These are phyloP conservation scores for Coemansia umbellata DNA, from an alignment of 192 early-diverging fungal genomes.

Conservation along the genomic window DNA sequence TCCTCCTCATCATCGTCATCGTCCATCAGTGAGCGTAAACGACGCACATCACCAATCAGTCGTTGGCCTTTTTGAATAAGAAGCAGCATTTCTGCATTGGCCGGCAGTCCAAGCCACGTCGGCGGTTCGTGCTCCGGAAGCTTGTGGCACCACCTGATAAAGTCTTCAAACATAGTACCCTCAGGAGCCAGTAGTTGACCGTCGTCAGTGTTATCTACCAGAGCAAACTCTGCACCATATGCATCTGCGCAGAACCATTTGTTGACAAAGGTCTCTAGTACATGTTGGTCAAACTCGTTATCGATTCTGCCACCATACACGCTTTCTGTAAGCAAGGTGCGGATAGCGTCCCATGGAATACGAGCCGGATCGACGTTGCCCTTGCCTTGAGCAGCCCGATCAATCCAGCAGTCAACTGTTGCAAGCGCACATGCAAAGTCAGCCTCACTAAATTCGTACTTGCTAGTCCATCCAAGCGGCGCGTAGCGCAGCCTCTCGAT, in stretches of 20 bases:
- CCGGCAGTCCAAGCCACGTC: constrained; percentile 92
- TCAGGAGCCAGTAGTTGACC: constrained; percentile 72
- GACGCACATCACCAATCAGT: constrained; percentile 80
- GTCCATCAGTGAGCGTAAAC: constrained; percentile 72
- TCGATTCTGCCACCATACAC: constrained; percentile 98
- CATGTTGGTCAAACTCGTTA: constrained; percentile 79
- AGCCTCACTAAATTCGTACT: constrained; percentile 98
- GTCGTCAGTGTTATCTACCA: constrained; percentile 55
- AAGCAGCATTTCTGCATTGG: constrained; percentile 88
- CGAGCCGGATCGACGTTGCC: constrained; percentile 88
- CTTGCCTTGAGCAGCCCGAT: constrained; percentile 68
- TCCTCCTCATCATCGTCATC: constrained; percentile 67
- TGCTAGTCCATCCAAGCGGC: constrained; percentile 96
- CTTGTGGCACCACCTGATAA: constrained; percentile 82
- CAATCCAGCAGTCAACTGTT: constrained; percentile 93
- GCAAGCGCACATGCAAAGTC: constrained; percentile 88
- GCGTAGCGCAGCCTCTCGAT: constrained; percentile 95
- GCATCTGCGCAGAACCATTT: constrained; percentile 71
- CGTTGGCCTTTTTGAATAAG: constrained; percentile 74
- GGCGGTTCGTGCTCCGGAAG: constrained; percentile 93
- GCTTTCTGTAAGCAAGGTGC: constrained; percentile 76
- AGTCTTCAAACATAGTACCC: constrained; percentile 77
- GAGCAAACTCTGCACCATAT: constrained; percentile 77
- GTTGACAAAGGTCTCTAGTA: constrained; percentile 85
- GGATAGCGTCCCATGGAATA: constrained; percentile 96